Evolutionary conservation across 1,284 basidiomycete genomes (phyloP), one percentile per base, ranked within the genome.

Genomic region (Coriolopsis trogii): DNA sequence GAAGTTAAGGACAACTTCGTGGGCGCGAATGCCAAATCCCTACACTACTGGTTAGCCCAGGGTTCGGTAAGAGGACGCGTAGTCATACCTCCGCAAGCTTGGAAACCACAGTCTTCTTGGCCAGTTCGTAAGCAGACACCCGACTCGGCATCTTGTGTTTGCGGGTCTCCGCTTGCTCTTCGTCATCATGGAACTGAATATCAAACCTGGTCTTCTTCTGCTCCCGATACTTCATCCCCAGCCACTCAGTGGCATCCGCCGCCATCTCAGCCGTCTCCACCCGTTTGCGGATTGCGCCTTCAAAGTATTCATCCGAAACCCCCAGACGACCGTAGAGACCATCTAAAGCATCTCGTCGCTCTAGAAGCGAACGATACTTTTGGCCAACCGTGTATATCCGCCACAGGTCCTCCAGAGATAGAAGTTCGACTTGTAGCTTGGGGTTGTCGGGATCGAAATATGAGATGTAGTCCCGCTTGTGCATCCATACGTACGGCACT

Each of bases 401-500:
- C 95, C 95, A 98, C 7, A 98, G 70, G 63, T 98, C 93, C 46
- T 84, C 77, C 51, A 89, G 76, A 56, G 73, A 82, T 49, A 98
- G 79, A 30, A 96, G 82, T 58, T 91, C 86, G 21, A 81, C 68
- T 26, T 81, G 81, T 18, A 68, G 66, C 41, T 70, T 75, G 49
- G 79, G 77, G 53, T 85, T 81, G 34, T 73, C 69, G 44, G 79
- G 74, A 60, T 91, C 85, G 68, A 91, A 89, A 68, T 88, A 82
- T 37, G 85, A 86, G 63, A 96, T 87, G 65, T 92, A 89, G 68
- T 99, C 97, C 42, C 92, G 84, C 64, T 93, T 92, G 75, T 98
- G 93, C 24, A 87, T 85, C 87, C 90, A 98, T 58, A 99, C 87
- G 70, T 95, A 97, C 0, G 97, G 94, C 7, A 97, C 94, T 67